Evolutionary conservation across 345 rosid species (phyloP).

Genomic region (Raphanus raphanistrum): DNA sequence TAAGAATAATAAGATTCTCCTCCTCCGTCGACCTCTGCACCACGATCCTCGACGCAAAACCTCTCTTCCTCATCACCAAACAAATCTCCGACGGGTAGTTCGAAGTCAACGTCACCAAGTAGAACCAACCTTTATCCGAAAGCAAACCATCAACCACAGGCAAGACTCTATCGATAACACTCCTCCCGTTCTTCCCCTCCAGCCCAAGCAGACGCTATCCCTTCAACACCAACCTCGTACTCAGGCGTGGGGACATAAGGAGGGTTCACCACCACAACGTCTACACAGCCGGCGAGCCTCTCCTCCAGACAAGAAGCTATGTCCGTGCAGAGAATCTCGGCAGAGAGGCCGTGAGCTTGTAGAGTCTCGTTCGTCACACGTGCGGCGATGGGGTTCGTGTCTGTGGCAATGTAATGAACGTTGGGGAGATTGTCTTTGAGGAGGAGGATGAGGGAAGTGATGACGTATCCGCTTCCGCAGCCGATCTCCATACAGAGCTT

Average conservation of each 20-base stretch:
- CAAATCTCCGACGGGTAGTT: constrained; percentile 67
- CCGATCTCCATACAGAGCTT: constrained; percentile 76
- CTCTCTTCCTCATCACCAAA: constrained; percentile 62
- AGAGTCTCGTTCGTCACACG: constrained; percentile 61
- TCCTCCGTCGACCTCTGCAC: constrained; percentile 82
- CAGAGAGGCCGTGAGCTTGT: constrained; percentile 66
- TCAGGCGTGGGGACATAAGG: constrained; percentile 97
- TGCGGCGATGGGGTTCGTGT: constrained; percentile 63
- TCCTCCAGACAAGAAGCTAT: constrained; percentile 70
- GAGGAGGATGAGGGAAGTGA: constrained; percentile 78
- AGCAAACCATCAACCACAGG: constrained; percentile 60
- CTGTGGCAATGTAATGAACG: constrained; percentile 62
- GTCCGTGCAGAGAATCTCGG: constrained; percentile 62
- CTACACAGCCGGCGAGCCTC: constrained; percentile 64
- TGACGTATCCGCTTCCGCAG: constrained; percentile 85
- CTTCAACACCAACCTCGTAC: constrained; percentile 68
- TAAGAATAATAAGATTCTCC: constrained; percentile 63
- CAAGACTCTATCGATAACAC: constrained; percentile 62
- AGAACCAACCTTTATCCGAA: constrained; percentile 77
- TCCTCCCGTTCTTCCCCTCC: constrained; percentile 81
- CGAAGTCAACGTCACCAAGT: constrained; percentile 62
- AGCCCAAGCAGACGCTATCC: constrained; percentile 87
- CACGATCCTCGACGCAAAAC: constrained; percentile 68
- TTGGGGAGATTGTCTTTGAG: constrained; percentile 48
- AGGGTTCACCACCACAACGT: constrained; percentile 86